Evolutionary conservation across 345 rosid genomes (phyloP).

Genomic region (Luvunga scandens): DNA sequence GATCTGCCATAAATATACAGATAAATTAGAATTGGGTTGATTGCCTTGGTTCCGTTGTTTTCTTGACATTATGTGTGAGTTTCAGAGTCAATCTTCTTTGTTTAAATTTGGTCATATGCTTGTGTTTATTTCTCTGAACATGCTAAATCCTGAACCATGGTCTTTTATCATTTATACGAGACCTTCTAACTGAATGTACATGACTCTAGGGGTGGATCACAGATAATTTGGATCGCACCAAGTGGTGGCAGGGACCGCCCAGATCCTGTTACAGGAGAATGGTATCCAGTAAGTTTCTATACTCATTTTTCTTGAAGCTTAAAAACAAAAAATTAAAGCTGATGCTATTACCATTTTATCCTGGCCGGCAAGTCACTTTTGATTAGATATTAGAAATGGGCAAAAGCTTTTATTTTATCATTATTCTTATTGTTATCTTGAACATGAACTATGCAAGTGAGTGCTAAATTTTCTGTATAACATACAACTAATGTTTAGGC

Average conservation of each 20-base stretch:
- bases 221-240: conserved; percentile 91
- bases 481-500: not conserved
- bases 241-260: conserved; percentile 99
- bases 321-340: not conserved
- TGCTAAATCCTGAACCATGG: not conserved
- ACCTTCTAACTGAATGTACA: conserved; percentile 12
- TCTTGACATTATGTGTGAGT: not conserved
- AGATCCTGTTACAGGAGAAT: conserved; percentile 71
- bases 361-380: not conserved
- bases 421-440: not conserved
- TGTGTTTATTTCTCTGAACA: not conserved
- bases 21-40: not conserved
- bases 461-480: not conserved
- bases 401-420: not conserved
- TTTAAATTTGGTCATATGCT: not conserved
- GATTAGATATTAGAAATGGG: not conserved
- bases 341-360: not conserved
- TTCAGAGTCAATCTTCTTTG: not conserved
- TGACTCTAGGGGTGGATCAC: conserved; percentile 70
- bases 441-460: not conserved
- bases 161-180: not conserved
- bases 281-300: conserved; percentile 70
- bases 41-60: not conserved
- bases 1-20: not conserved
- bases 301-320: not conserved